phyloP scores from a whole-genome alignment of 2,329 filamentous ascomycete species.

The Arthrobotrys entomopaga region DNA sequence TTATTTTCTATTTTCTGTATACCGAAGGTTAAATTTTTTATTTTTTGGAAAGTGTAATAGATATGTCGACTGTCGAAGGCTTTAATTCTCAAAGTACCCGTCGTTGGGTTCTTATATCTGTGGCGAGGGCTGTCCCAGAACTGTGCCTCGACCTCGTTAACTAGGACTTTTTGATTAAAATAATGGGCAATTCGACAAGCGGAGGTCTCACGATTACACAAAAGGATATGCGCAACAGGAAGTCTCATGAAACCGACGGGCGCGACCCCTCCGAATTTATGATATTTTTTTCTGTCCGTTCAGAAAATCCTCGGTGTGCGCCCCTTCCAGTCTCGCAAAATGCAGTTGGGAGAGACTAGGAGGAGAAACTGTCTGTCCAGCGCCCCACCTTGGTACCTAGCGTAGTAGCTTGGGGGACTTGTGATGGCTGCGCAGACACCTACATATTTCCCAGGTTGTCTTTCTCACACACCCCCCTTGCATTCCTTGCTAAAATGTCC shows the following conservation, averaged over 20 bases:
- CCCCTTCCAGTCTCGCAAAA: slow-evolving; percentile 51
- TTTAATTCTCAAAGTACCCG: slow-evolving; percentile 1
- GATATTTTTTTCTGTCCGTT: slow-evolving; percentile 34
- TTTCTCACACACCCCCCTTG: slow-evolving; percentile 47
- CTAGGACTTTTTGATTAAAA: not conserved
- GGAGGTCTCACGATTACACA: slow-evolving; percentile 3
- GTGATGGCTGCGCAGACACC: slow-evolving; percentile 43
- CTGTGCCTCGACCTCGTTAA: not conserved
- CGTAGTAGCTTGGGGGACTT: slow-evolving; percentile 2
- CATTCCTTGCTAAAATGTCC: slow-evolving; percentile 35
- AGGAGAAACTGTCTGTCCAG: slow-evolving; percentile 39
- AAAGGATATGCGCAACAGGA: slow-evolving; percentile 29
- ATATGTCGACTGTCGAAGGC: not conserved
- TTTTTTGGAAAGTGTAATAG: not conserved
- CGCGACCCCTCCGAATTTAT: slow-evolving; percentile 54
- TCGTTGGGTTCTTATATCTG: slow-evolving; percentile 14
- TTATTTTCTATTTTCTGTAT: too few relatives aligned
- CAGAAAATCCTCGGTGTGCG: slow-evolving; percentile 25
- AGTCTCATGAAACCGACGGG: slow-evolving; percentile 39
- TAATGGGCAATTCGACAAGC: not conserved
- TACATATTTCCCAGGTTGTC: slow-evolving; percentile 50
- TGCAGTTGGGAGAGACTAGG: slow-evolving; percentile 40
- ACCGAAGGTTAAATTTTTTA: not conserved
- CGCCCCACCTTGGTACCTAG: slow-evolving; percentile 35
- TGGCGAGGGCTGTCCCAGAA: not conserved